Evolutionary conservation across 2,329 filamentous ascomycete species (phyloP).

Genomic region (Botrytis hyacinthi): DNA sequence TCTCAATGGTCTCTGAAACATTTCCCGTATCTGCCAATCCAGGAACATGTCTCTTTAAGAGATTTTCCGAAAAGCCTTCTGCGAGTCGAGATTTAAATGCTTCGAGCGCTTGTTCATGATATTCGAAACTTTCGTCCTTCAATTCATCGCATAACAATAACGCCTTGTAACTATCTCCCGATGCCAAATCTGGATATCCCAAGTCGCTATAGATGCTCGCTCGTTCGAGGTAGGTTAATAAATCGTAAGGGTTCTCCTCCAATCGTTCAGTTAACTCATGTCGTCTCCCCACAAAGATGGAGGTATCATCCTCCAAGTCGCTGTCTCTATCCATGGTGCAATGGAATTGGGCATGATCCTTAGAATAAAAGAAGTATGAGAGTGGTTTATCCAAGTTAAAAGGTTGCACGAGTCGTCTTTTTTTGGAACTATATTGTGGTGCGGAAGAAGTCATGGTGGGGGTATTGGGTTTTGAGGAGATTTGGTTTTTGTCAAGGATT

Average conservation of each 20-base stretch:
- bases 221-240: slow-evolving; percentile 65
- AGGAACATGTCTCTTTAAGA: slow-evolving; percentile 40
- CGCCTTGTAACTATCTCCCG: slow-evolving; percentile 85
- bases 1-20: slow-evolving; percentile 21
- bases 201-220: slow-evolving; percentile 70
- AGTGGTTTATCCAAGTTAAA: slow-evolving; percentile 14
- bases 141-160: slow-evolving; percentile 84
- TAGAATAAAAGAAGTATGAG: background rate
- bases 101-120: slow-evolving; percentile 65
- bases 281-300: slow-evolving; percentile 51
- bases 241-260: slow-evolving; percentile 54
- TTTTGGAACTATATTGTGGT: background rate
- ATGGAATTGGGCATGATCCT: slow-evolving; percentile 21
- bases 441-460: slow-evolving; percentile 12
- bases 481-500: slow-evolving; percentile 15
- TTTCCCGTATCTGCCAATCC: slow-evolving; percentile 25
- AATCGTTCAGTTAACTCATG: slow-evolving; percentile 56
- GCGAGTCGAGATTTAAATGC: slow-evolving; percentile 27
- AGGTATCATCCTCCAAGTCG: slow-evolving; percentile 31
- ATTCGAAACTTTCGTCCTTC: slow-evolving; percentile 75
- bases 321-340: slow-evolving; percentile 25
- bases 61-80: slow-evolving; percentile 41
- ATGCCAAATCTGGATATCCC: slow-evolving; percentile 85
- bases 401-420: background rate
- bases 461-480: background rate